A percentile compares a stretch with the other conserved stretches of the same genome.
Conservation (phyloP, 495 filamentous ascomycete genomes). For the Sphaerosporella brunnea region DNA sequence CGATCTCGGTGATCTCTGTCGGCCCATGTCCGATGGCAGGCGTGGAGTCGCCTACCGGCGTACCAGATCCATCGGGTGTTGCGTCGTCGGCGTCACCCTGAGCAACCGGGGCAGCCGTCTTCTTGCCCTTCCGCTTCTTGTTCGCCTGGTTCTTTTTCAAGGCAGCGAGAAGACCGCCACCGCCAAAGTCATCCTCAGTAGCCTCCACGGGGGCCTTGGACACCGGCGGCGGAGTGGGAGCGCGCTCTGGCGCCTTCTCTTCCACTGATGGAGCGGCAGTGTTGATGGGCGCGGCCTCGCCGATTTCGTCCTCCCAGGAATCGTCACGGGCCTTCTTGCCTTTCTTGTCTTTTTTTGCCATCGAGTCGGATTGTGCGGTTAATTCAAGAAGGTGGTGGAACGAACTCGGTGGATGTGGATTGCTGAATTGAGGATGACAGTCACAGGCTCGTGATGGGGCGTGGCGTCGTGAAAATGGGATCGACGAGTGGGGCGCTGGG, state of each 20-base stretch:
- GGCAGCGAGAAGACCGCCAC: slow-evolving; percentile 56
- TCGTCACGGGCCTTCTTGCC: slow-evolving; percentile 78
- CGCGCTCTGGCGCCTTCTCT: slow-evolving; percentile 5
- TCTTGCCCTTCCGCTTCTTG: slow-evolving; percentile 71
- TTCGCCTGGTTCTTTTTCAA: slow-evolving; percentile 79
- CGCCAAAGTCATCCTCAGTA: slow-evolving; percentile 35
- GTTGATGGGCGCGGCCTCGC: slow-evolving; percentile 28
- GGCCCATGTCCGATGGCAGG: slow-evolving; percentile 29
- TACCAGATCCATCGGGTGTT: slow-evolving; percentile 28
- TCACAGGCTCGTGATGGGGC: too few relatives aligned
- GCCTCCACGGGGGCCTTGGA: slow-evolving; percentile 29
- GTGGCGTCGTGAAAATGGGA: too few relatives aligned
- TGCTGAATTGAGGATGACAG: too few relatives aligned
- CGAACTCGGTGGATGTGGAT: not conserved
- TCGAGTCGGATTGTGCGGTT: slow-evolving; percentile 1
- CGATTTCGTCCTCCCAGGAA: slow-evolving; percentile 94
- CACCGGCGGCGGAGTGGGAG: slow-evolving; percentile 11
- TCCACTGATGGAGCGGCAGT: slow-evolving; percentile 32
- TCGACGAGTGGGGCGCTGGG: too few relatives aligned
- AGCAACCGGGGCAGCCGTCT: slow-evolving; percentile 30
- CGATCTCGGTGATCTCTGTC: slow-evolving; percentile 53
- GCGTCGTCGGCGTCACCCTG: slow-evolving; percentile 60
- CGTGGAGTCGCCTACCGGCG: slow-evolving; percentile 40
- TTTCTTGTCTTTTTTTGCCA: slow-evolving; percentile 45
- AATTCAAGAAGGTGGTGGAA: not conserved